phyloP scores from a whole-genome alignment of 2,329 filamentous ascomycete genomes.

The Didymella arachidicola region DNA sequence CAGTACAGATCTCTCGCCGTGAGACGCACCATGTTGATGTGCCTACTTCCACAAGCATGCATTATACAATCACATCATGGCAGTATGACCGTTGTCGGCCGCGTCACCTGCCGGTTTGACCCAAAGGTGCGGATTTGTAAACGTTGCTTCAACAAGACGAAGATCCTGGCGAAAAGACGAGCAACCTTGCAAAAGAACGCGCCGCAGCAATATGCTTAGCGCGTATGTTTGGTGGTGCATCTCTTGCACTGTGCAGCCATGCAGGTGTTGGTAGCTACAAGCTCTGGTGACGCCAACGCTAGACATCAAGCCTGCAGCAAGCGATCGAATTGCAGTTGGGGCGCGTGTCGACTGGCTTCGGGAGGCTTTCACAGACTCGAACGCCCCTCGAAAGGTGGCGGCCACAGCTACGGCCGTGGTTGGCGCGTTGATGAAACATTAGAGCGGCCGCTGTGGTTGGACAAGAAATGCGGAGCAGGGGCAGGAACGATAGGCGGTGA shows the following conservation, averaged over 20 bases:
- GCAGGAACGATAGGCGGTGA: conserved; percentile 22
- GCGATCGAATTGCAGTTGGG: conserved; percentile 15
- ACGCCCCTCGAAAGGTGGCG: conserved; percentile 17
- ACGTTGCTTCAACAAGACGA: neutral
- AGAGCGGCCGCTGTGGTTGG: conserved; percentile 13
- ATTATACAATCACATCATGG: conserved; percentile 4
- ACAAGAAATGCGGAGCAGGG: conserved; percentile 16
- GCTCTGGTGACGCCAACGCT: conserved; percentile 14
- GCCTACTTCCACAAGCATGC: conserved; percentile 6
- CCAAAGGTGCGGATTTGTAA: conserved; percentile 4
- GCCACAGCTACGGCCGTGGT: conserved; percentile 17
- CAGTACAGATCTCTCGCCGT: conserved; percentile 1
- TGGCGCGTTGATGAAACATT: conserved; percentile 19
- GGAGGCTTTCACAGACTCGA: conserved; percentile 19
- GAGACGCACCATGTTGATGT: conserved; percentile 12
- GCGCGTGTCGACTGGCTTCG: conserved; percentile 10
- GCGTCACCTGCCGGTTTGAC: conserved; percentile 14
- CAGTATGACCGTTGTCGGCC: conserved; percentile 9
- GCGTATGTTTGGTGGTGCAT: conserved; percentile 8
- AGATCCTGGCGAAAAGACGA: neutral
- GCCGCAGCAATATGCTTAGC: neutral
- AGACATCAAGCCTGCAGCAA: conserved; percentile 16
- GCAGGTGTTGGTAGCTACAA: neutral
- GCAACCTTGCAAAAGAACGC: conserved; percentile 5
- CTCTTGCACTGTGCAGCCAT: neutral